phyloP scores from a whole-genome alignment of 176 grass and related monocot genomes.

The Avena insularis region DNA sequence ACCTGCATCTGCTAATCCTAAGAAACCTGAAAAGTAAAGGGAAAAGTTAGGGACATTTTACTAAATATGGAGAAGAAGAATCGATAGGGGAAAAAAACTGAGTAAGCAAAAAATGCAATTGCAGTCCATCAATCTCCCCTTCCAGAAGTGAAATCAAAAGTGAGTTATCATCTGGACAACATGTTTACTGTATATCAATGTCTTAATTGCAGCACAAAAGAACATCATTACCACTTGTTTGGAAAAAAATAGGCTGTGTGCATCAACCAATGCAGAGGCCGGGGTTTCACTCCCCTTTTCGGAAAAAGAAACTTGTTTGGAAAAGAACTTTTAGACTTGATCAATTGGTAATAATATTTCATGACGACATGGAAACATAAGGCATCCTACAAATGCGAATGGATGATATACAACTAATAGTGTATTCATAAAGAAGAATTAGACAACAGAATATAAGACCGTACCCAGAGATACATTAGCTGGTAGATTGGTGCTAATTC shows the following conservation, averaged over 20 bases:
- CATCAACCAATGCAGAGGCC: too few species aligned
- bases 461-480: background rate
- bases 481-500: background rate
- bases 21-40: background rate
- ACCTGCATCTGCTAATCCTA: background rate
- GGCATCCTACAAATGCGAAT: background rate
- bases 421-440: background rate
- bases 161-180: background rate
- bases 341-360: background rate
- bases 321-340: background rate
- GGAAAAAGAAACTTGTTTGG: too few species aligned
- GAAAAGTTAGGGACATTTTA: background rate
- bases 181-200: background rate
- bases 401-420: background rate
- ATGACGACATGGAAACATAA: background rate
- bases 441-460: background rate
- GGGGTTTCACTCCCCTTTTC: too few species aligned
- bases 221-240: background rate
- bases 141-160: background rate
- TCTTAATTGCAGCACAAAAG: constrained; percentile 5
- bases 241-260: too few species aligned
- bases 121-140: background rate
- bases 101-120: background rate
- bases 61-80: background rate
- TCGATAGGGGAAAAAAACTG: background rate